Evolutionary conservation across 352 stramenopile species (phyloP).

Genomic region (Phytopythium kandeliae): DNA sequence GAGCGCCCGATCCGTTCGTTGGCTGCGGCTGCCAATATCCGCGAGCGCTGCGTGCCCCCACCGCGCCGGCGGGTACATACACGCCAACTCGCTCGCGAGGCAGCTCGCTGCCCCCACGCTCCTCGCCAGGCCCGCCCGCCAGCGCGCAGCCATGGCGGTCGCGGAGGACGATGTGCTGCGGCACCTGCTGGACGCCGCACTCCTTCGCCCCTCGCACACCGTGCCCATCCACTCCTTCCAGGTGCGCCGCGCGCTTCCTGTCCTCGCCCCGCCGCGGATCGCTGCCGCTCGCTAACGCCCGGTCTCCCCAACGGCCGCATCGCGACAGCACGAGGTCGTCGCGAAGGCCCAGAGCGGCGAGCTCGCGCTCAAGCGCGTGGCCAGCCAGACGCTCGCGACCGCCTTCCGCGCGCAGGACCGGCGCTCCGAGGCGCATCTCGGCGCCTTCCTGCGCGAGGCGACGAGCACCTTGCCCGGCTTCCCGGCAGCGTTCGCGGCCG

Average conservation of each 20-base stretch:
- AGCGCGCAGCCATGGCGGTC: conserved; percentile 9
- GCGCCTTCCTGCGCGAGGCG: conserved; percentile 34
- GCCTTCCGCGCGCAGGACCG: conserved; percentile 50
- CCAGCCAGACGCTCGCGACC: conserved; percentile 52
- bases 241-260: conserved; percentile 10
- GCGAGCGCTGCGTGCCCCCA: neutral
- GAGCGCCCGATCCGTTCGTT: neutral
- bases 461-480: conserved; percentile 32
- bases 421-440: conserved; percentile 48
- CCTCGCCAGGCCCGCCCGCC: neutral
- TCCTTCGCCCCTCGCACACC: conserved; percentile 39
- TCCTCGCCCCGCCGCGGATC: neutral
- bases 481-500: conserved; percentile 36
- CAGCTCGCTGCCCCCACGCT: neutral
- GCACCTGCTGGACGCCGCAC: conserved; percentile 48
- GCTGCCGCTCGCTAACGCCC: neutral
- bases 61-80: neutral
- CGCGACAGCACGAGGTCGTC: conserved; percentile 61
- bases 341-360: conserved; percentile 52
- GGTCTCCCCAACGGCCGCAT: neutral
- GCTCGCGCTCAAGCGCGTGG: conserved; percentile 56
- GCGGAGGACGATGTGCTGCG: conserved; percentile 58
- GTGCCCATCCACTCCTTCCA: conserved; percentile 58
- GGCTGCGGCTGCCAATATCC: neutral
- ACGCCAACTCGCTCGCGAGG: too few species aligned